Evolutionary conservation across 495 filamentous ascomycete genomes (phyloP), one percentile per base, ranked within the genome.

Genomic region (Neurospora africana): DNA sequence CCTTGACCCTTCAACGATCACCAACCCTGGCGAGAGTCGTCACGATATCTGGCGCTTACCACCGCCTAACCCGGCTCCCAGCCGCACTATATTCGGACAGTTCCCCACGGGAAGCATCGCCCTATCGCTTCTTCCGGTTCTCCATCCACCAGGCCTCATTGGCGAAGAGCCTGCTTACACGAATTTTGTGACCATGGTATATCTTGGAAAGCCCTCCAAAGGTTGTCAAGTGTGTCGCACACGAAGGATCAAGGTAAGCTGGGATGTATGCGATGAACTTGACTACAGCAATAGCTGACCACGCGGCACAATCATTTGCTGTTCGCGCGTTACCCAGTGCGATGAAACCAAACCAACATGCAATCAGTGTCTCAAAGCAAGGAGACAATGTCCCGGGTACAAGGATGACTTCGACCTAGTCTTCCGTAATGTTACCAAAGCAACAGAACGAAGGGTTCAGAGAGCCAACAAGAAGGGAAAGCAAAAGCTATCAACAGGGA

Each of bases 191-290:
- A 65, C 53, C 68, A 93, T 93, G 91, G 91, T 93, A 2, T 93
- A 92, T 77, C 89, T 88, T 75, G 91, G 91, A 36, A 91, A 91
- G 78, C 91, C 91, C 69, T 91, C 89, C 72, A 85, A 87, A 83
- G 90, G 89, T 69, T 93, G 91, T 77, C 89, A 90, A 79, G 89
- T 90, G 82, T 93, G 91, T 76, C 84, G 90, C 78, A 87, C 86
- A 23, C 86, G 89, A 75, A 87, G 91, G 78, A 91, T 87, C 83
- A 93, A 90, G 89, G 91, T 91, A 82, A 72, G 84, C 58, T 33
- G 69, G 21, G 40, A 71, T 69, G 11, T 41, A 41, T 33, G 27
- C 53, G 53, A 65, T 65, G 53, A 23, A 53, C 15, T 10, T 15
- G 36, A 19, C 37, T 33, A 15, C 33, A 17, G 17, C 38, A 68